Base-by-base conservation (phyloP, 495 filamentous ascomycete species). In the Friedmanniomyces simplex region DNA sequence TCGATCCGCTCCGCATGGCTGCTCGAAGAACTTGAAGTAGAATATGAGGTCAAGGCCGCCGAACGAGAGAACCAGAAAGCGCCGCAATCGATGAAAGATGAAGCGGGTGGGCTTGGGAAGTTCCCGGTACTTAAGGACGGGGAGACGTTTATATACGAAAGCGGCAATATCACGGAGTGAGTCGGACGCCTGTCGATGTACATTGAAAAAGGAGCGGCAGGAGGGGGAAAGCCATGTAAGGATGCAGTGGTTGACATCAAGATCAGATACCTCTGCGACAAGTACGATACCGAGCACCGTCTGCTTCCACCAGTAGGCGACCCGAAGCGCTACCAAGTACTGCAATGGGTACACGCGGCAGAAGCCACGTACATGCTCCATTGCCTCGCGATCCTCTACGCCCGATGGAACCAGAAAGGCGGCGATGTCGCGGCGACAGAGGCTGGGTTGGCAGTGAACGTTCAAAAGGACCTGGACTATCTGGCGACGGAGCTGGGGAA, bases 1-100 rank as follows among this genome's bases (percentile, higher is more conserved):
- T 65, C 58, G 21, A 74, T 72, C 52, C 69, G 72, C 30, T 69
- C 62, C 24, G 71, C 71, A 34, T 74, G 72, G 72, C 66, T 73
- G 2, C 65, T 73, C 7, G 70, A 73, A 52, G 72, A 73, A 48
- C 61, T 72, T 7, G 42, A 42, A 14, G 59, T 72, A 8, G 45
- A 59, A 22, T 74, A 74, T 59, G 63, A 64, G 25, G 37, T 66
- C 50, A 63, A 66, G 24, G 63, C 58, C 46, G 62, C 57, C 32
- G 55, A 69, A 2, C 63, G 71, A 30, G 63, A 68, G 41, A 53
- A 64, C 48, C 56, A 60, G 20, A 60, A 66, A 18, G 69, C 69
- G 7, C 70, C 70, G 7, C 22, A 52, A 36, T 65, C 54, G 14
- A 66, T 72, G 56, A 72, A 69, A 53, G 58, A 64, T 13, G 60